These are phyloP conservation scores for Macrolepiota albuminosa DNA, from an alignment of 768 basidiomycete genomes.

Conservation along the genomic window DNA sequence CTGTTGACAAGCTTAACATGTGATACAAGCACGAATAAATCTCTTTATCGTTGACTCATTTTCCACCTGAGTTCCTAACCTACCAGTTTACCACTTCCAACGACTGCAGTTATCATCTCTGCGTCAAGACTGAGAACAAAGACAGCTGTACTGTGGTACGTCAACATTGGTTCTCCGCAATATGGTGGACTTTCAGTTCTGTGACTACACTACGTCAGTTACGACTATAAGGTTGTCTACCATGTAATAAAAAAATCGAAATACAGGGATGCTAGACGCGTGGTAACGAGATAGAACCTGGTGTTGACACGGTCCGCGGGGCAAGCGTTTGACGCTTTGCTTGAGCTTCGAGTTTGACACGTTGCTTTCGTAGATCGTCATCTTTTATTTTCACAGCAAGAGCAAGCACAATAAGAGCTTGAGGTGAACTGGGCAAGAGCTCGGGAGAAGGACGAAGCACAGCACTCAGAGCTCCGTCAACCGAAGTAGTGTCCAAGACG, in stretches of 20 bases:
- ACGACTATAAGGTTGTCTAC: background rate
- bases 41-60: background rate
- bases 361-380: slow-evolving; percentile 72
- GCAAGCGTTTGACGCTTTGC: slow-evolving; percentile 54
- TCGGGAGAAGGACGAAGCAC: slow-evolving; percentile 47
- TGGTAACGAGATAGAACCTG: slow-evolving; percentile 22
- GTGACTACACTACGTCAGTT: background rate
- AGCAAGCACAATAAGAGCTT: slow-evolving; percentile 57
- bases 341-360: slow-evolving; percentile 71
- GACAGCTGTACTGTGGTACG: background rate
- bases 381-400: slow-evolving; percentile 71
- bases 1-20: background rate
- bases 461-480: slow-evolving; percentile 40
- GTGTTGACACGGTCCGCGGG: slow-evolving; percentile 25
- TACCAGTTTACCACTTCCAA: background rate
- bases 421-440: slow-evolving; percentile 56
- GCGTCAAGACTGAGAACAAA: background rate
- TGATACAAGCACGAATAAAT: background rate
- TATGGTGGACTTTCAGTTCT: background rate
- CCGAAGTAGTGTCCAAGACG: slow-evolving; percentile 46
- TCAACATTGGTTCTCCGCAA: background rate
- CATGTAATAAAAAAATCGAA: background rate
- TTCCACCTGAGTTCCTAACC: background rate
- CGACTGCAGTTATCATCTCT: background rate
- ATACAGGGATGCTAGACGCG: background rate